Evolutionary conservation across 768 basidiomycete genomes (phyloP).

Genomic region (Mycena sanguinolenta): DNA sequence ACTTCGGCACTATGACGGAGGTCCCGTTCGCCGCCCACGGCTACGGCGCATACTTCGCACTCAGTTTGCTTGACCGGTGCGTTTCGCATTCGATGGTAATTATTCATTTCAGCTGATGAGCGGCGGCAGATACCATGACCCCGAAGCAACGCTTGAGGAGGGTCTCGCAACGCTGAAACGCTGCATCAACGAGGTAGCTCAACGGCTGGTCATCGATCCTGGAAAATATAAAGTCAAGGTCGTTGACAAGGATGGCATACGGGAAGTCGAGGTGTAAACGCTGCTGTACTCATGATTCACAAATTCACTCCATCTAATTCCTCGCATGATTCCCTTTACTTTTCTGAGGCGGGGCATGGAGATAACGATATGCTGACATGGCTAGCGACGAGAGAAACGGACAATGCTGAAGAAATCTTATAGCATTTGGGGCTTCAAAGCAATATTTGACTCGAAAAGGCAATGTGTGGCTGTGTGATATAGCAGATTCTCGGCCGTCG

Average conservation of each 20-base stretch:
- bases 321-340: no score
- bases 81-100: slow-evolving; percentile 36
- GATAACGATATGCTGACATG: no score
- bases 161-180: slow-evolving; percentile 87
- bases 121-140: slow-evolving; percentile 84
- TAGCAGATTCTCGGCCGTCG: no score
- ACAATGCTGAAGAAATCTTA: no score
- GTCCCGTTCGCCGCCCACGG: slow-evolving; percentile 97
- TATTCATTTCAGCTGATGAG: slow-evolving; percentile 1
- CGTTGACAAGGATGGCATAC: slow-evolving; percentile 91
- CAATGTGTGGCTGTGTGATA: no score
- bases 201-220: slow-evolving; percentile 84
- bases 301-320: slow-evolving; percentile 2
- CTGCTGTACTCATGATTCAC: slow-evolving; percentile 11
- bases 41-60: slow-evolving; percentile 92
- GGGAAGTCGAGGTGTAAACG: slow-evolving; percentile 78
- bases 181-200: slow-evolving; percentile 90
- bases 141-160: slow-evolving; percentile 86
- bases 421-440: no score
- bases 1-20: slow-evolving; percentile 89
- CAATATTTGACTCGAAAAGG: no score
- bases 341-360: no score
- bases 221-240: slow-evolving; percentile 90
- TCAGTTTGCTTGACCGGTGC: slow-evolving; percentile 92
- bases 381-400: no score